These are phyloP conservation scores for Suhomyces xylopsoci DNA, from an alignment of 805 yeast species.

Conservation along the genomic window DNA sequence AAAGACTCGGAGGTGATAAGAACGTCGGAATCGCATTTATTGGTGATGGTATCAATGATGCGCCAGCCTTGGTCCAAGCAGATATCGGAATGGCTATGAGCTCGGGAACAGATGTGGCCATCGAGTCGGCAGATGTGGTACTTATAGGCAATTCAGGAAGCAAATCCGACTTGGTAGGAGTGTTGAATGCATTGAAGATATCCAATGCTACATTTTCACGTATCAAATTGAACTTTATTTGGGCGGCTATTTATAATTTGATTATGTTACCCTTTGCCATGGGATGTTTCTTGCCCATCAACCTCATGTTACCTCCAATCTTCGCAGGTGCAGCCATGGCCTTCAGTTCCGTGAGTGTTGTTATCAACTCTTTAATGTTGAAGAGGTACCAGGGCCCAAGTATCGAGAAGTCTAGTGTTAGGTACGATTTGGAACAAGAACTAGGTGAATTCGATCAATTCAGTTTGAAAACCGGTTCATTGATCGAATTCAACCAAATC, in stretches of 20 bases:
- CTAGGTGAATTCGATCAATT: conserved; percentile 14
- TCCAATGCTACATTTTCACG: conserved; percentile 67
- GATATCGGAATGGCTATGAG: conserved; percentile 90
- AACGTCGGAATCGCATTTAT: conserved; percentile 68
- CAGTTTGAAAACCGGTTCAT: conserved; percentile 22
- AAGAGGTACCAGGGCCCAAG: conserved; percentile 56
- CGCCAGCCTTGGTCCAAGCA: conserved; percentile 89
- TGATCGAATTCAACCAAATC: conserved; percentile 21
- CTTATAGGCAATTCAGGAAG: conserved; percentile 46
- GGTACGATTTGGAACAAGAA: conserved; percentile 20
- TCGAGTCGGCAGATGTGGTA: conserved; percentile 94
- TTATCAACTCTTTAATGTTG: conserved; percentile 69
- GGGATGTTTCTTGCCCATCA: conserved; percentile 80
- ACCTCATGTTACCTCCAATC: conserved; percentile 76
- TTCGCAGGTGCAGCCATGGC: conserved; percentile 94
- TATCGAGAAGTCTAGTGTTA: conserved; percentile 7
- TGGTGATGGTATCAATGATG: conserved; percentile 98
- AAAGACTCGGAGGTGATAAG: conserved; percentile 29
- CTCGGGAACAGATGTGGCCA: conserved; percentile 92
- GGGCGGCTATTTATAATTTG: conserved; percentile 83
- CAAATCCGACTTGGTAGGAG: conserved; percentile 41
- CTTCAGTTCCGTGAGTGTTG: conserved; percentile 85
- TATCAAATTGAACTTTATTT: conserved; percentile 76
- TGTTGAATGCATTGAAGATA: conserved; percentile 62
- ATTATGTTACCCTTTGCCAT: conserved; percentile 91